Base-by-base conservation (phyloP, 2,329 filamentous ascomycete genomes). In the Penicillium sp. region DNA sequence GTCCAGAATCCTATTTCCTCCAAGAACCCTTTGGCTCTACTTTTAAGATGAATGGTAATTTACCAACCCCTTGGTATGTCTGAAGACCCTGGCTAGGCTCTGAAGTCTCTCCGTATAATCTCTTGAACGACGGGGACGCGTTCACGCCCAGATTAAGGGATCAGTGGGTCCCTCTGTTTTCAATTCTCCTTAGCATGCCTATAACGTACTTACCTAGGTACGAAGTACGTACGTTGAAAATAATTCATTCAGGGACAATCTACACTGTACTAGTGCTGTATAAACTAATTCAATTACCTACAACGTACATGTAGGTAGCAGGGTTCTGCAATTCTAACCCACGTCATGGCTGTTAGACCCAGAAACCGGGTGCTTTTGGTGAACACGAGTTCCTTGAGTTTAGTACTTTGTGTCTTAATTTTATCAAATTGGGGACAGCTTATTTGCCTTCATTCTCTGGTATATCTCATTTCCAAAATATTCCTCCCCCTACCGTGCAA, bases 111-210 rank as follows among this genome's bases (percentile, higher is more conserved):
- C 7, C 34, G 5, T 36, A 16, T 16, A 36, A 36, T 18, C 14
- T 36, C 34, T 36, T 36, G 50, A 60, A 60, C 57, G 57, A 60
- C 57, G 55, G 55, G 57, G 51, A 52, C 41, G 23, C 18, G 36
- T 40, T 41, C 47, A 49, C 48, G 50, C 34, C 51, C 47, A 61
- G 57, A 60, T 61, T 62, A 60, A 62, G 61, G 61, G 61, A 58
- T 53, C 18, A 30, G 61, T 63, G 61, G 61, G 54, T 47, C 32
- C 34, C 26, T 19, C 27, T n/a, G n/a, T n/a, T n/a, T n/a, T 47
- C 23, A n/a, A 19, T 34, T 30, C 16, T 30, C 32, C 18, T 18
- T 14, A 29, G 10, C n/a, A 7, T 16, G 29, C 19, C 5, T 23
- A 3, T 23, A 23, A 23, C 23, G 23, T 3, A 3, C 3, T 23